Base-by-base conservation (phyloP, 331 rosid species). In the Saraca asoca region DNA sequence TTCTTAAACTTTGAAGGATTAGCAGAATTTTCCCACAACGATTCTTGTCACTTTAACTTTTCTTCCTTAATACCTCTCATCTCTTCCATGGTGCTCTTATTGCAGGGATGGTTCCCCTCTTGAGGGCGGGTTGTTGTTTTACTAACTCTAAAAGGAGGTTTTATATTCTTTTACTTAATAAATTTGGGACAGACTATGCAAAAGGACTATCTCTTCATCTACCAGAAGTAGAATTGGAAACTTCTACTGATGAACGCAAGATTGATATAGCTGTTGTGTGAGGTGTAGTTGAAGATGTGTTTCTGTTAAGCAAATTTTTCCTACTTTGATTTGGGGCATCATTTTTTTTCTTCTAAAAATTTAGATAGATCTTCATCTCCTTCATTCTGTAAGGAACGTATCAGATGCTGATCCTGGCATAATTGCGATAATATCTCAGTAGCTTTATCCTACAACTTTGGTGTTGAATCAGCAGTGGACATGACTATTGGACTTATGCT, bases 131-230 rank as follows among this genome's bases (percentile, higher is more conserved):
- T 43, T 2, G 77, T 70, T 55, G 90, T 58, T 83, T 91, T 91
- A 71, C 93, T 69, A 41, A 70, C 84, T 79, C 87, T 96, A 62
- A 88, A 83, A 62, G 77, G 70, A 64, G 97, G 97, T 76, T 83
- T 95, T 8, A 97, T 88, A 70, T 91, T 95, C 80, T 95, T 83
- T 95, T 95, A 75, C 97, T 86, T 60, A 95, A 80, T 78, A 90
- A 95, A 76, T 95, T 95, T 37, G 97, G 99, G 54, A 95, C 97
- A 56, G 97, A 95, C 72, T 86, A 95, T 31, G 88, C 88, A 70
- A 91, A 83, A 75, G 88, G 95, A 60, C 72, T 88, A 58, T 88
- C 42, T 81, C 88, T 88, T 77, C 93, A 86, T 85, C 76, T 77
- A 44, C 91, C 97, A 59, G 87, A 78, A 80, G 73, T 55, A 61